Conservation (phyloP, 805 yeast genomes). For the Kurtzmaniella fragi region DNA sequence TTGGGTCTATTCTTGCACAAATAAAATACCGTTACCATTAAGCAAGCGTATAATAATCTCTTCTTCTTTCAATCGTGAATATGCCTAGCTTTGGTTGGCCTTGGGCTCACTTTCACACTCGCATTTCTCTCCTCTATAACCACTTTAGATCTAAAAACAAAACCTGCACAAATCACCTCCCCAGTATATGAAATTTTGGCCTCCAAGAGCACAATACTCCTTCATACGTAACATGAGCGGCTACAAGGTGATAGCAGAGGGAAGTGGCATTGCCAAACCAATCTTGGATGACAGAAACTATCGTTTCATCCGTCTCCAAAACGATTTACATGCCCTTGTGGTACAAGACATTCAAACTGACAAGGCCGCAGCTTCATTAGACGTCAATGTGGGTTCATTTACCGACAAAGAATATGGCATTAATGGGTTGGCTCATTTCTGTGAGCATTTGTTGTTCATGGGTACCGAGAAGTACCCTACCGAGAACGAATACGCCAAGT, state of each 20-base stretch:
- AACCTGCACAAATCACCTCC: background rate
- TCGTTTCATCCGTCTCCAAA: slow-evolving; percentile 55
- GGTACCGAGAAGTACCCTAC: slow-evolving; percentile 68
- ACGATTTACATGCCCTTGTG: slow-evolving; percentile 54
- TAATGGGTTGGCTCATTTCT: slow-evolving; percentile 68
- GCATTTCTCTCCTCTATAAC: background rate
- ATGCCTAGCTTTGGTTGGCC: too few relatives aligned
- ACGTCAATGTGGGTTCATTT: slow-evolving; percentile 74
- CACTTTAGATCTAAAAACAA: slow-evolving; percentile 1
- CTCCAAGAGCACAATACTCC: background rate
- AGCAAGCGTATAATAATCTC: too few relatives aligned
- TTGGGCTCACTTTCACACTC: background rate
- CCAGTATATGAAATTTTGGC: background rate
- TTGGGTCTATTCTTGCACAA: too few relatives aligned
- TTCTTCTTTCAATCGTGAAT: too few relatives aligned
- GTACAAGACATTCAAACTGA: slow-evolving; percentile 69
- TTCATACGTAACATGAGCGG: background rate
- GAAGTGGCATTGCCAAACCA: slow-evolving; percentile 37
- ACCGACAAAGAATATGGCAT: slow-evolving; percentile 55
- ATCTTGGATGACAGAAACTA: slow-evolving; percentile 72
- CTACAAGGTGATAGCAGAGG: slow-evolving; percentile 22
- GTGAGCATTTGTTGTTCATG: slow-evolving; percentile 22
- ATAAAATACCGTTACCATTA: too few relatives aligned
- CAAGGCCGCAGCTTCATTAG: slow-evolving; percentile 74
- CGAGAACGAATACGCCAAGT: slow-evolving; percentile 71